phyloP scores from a whole-genome alignment of 2,329 filamentous ascomycete genomes.

The Cladobotryum mycophilum region DNA sequence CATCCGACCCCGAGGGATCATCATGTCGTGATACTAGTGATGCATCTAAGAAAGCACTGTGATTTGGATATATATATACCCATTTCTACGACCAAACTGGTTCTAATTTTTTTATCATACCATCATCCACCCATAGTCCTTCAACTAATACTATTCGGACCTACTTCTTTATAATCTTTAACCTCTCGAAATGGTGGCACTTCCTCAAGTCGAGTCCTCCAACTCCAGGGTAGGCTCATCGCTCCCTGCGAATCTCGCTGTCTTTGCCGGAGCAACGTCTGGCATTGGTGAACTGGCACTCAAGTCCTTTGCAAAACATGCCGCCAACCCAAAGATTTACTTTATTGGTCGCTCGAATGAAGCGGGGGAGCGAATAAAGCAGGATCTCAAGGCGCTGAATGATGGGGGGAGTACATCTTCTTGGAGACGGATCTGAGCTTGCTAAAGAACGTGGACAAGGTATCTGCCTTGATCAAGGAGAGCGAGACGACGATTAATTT shows the following conservation, averaged over 20 bases:
- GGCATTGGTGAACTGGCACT: conserved; percentile 48
- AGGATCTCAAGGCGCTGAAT: conserved; percentile 38
- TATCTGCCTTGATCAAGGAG: conserved; percentile 38
- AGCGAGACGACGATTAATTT: conserved; percentile 41
- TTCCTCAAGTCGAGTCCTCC: not conserved
- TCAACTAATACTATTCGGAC: too few species aligned
- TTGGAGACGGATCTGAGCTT: conserved; percentile 44
- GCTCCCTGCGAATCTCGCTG: conserved; percentile 23
- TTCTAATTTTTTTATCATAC: too few species aligned
- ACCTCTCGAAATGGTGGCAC: not conserved
- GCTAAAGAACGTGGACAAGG: conserved; percentile 43
- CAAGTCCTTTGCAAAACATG: conserved; percentile 37
- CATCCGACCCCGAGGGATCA: too few species aligned
- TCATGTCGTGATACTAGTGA: too few species aligned
- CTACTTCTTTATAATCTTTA: not conserved
- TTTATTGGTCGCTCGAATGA: conserved; percentile 41
- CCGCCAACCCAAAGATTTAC: conserved; percentile 41
- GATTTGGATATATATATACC: too few species aligned
- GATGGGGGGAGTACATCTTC: conserved; percentile 40
- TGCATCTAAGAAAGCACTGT: too few species aligned
- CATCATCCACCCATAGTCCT: too few species aligned
- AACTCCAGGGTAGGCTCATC: not conserved
- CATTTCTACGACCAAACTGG: too few species aligned
- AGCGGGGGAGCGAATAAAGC: conserved; percentile 31
- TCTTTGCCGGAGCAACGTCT: conserved; percentile 49